A percentile compares a stretch with the other conserved stretches of the same genome.
Conservation (phyloP, 495 filamentous ascomycete species). For the Pyrenula aspistea region DNA sequence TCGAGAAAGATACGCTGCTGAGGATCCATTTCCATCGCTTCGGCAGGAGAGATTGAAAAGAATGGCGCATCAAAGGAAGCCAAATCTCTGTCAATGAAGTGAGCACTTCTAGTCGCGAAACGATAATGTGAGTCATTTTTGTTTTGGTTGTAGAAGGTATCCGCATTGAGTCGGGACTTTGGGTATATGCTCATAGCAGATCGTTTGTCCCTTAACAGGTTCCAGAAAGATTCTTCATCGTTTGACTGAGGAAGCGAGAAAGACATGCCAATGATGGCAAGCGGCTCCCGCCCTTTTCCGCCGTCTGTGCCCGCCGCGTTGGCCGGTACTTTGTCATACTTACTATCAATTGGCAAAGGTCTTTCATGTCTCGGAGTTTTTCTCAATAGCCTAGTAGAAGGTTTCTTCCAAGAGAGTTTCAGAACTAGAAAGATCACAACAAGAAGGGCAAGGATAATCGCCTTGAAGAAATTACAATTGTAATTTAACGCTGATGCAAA, state of each 20-base stretch:
- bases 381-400: too few relatives aligned
- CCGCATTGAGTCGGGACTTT: constrained; percentile 24
- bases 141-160: constrained; percentile 25
- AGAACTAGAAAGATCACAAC: too few relatives aligned
- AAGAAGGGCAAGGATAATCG: too few relatives aligned
- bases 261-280: constrained; percentile 48
- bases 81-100: constrained; percentile 35
- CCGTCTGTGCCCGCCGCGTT: too few relatives aligned
- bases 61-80: constrained; percentile 35
- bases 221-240: constrained; percentile 40
- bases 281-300: too few relatives aligned
- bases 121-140: constrained; percentile 13
- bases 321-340: too few relatives aligned
- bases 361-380: too few relatives aligned
- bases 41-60: constrained; percentile 23
- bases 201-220: constrained; percentile 36
- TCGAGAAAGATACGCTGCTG: constrained; percentile 17
- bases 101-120: constrained; percentile 11
- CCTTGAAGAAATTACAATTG: too few relatives aligned
- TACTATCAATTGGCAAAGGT: too few relatives aligned
- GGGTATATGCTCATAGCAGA: constrained; percentile 25
- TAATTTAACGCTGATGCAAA: too few relatives aligned
- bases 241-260: constrained; percentile 44
- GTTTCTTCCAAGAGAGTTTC: too few relatives aligned
- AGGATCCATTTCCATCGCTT: constrained; percentile 29